Evolutionary conservation across 202 grass and related monocot genomes (phyloP).

Genomic region (Hordeum pubiflorum): DNA sequence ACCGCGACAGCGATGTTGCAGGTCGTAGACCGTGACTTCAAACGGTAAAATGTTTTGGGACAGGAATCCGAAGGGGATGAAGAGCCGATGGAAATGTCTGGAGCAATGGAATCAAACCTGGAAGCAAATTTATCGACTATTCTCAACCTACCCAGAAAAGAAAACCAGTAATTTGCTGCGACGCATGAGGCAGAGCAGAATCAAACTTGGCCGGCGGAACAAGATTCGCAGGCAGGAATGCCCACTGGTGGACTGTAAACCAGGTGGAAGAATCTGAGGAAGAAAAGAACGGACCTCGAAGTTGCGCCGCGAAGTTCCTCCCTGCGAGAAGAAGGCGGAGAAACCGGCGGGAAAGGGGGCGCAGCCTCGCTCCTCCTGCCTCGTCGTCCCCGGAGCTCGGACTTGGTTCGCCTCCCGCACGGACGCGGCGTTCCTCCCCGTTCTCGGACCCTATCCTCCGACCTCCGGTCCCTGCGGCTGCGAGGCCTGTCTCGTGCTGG

Average conservation of each 20-base stretch:
- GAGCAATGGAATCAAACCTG: too few species aligned
- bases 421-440: background rate
- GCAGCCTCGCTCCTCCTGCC: background rate
- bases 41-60: background rate
- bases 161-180: background rate
- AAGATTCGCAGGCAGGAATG: background rate
- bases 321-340: background rate
- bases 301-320: background rate
- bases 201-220: background rate
- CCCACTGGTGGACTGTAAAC: background rate
- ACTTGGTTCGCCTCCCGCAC: constrained; percentile 6
- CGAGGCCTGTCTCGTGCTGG: background rate
- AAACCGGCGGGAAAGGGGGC: background rate
- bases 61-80: background rate
- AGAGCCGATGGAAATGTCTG: too few species aligned
- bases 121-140: too few species aligned
- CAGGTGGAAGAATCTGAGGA: background rate
- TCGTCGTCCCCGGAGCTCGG: background rate
- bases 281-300: constrained; percentile 13
- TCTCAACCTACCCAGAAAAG: background rate
- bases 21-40: background rate
- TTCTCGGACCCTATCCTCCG: background rate
- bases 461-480: background rate
- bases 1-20: background rate
- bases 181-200: background rate